Evolutionary conservation across 2,329 filamentous ascomycete genomes (phyloP).

Genomic region (Beauveria medogensis): DNA sequence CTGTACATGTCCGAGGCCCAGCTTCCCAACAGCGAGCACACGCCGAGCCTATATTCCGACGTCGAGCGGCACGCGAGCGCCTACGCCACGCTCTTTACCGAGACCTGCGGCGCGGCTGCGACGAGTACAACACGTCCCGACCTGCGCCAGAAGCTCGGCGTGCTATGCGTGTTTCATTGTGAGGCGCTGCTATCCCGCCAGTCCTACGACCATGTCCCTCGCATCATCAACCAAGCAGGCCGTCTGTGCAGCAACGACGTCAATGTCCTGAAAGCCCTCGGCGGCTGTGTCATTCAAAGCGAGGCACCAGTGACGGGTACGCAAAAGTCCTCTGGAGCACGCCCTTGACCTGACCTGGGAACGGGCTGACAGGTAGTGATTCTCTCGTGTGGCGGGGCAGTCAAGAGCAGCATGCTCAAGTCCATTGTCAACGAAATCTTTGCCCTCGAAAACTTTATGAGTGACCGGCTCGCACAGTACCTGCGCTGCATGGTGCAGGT

Average conservation of each 20-base stretch:
- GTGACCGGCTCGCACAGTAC: slow-evolving; percentile 61
- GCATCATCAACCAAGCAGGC: slow-evolving; percentile 46
- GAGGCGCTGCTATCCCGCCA: slow-evolving; percentile 63
- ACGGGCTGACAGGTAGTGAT: not conserved
- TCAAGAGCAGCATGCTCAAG: slow-evolving; percentile 46
- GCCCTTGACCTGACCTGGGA: not conserved
- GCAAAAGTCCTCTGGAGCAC: slow-evolving; percentile 1
- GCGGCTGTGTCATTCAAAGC: slow-evolving; percentile 53
- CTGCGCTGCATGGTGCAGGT: slow-evolving; percentile 69
- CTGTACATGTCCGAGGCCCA: slow-evolving; percentile 45
- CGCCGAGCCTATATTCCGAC: slow-evolving; percentile 48
- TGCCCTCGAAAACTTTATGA: slow-evolving; percentile 46
- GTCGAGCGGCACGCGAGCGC: slow-evolving; percentile 50
- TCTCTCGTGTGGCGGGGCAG: slow-evolving; percentile 24
- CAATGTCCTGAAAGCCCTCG: slow-evolving; percentile 52
- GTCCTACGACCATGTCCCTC: slow-evolving; percentile 57
- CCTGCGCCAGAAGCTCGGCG: slow-evolving; percentile 53
- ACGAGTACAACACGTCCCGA: slow-evolving; percentile 27
- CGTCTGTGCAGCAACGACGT: slow-evolving; percentile 35
- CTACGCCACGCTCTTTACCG: not conserved
- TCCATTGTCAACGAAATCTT: slow-evolving; percentile 64
- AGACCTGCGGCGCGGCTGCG: not conserved
- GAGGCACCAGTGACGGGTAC: slow-evolving; percentile 43
- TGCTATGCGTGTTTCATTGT: slow-evolving; percentile 68
- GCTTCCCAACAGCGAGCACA: slow-evolving; percentile 1